Conservation (phyloP, 495 filamentous ascomycete species). For the Hypomontagnella submonticulosa region DNA sequence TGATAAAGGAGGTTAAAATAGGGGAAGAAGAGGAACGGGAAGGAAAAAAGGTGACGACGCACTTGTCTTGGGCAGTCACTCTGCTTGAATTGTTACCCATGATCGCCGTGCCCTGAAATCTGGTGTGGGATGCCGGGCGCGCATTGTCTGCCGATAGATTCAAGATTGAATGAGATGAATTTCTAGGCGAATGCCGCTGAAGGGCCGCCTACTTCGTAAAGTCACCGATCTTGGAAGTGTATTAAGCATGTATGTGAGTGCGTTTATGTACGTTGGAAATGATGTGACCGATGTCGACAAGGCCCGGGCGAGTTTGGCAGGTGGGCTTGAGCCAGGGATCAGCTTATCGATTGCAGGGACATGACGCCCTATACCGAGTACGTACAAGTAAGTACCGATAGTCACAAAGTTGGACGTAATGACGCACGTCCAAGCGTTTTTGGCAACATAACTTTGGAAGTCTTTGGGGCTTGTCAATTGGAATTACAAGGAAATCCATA, state of each 20-base stretch:
- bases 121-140: slow-evolving; percentile 41
- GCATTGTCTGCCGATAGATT: slow-evolving; percentile 36
- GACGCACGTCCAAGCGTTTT: neutral
- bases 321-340: slow-evolving; percentile 22
- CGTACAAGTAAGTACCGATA: no score
- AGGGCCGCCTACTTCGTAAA: slow-evolving; percentile 27
- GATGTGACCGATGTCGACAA: slow-evolving; percentile 6
- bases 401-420: neutral
- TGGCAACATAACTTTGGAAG: neutral
- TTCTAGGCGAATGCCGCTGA: slow-evolving; percentile 15
- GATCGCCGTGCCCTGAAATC: slow-evolving; percentile 46
- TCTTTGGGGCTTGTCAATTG: no score
- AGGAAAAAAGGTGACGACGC: slow-evolving; percentile 1
- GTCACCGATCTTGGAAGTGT: slow-evolving; percentile 2
- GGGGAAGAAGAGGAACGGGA: neutral
- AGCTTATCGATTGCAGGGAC: slow-evolving; percentile 38
- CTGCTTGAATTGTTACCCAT: slow-evolving; percentile 59
- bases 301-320: slow-evolving; percentile 21
- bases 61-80: slow-evolving; percentile 62
- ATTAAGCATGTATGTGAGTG: slow-evolving; percentile 20
- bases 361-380: slow-evolving; percentile 1
- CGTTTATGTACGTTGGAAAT: neutral
- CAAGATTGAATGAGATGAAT: neutral
- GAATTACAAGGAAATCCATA: no score
- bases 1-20: no score